Evolutionary conservation across 176 grass and related monocot species (phyloP).

Genomic region (barley (Hordeum vulgare)): DNA sequence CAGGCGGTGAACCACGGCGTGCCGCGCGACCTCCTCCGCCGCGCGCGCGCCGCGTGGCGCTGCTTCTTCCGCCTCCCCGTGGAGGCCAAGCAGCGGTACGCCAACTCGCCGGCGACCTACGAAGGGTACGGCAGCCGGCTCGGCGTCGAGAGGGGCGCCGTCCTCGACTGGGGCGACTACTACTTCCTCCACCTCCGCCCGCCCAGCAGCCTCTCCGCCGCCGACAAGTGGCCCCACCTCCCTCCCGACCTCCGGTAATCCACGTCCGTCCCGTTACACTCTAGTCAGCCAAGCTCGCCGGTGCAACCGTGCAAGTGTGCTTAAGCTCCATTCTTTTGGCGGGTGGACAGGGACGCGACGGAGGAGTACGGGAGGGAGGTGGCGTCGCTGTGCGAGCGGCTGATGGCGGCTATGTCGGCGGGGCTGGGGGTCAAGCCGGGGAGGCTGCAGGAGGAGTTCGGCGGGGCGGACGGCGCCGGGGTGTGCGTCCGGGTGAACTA

Average conservation of each 20-base stretch:
- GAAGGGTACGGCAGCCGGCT: slow-evolving; percentile 90
- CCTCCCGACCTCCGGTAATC: slow-evolving; percentile 50
- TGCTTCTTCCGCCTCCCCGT: slow-evolving; percentile 59
- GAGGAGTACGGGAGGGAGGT: slow-evolving; percentile 60
- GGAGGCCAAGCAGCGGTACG: slow-evolving; percentile 64
- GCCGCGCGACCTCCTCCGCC: slow-evolving; percentile 20
- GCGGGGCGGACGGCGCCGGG: slow-evolving; percentile 28
- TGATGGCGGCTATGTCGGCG: slow-evolving; percentile 46
- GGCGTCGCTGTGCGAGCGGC: slow-evolving; percentile 35
- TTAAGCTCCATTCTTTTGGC: not conserved
- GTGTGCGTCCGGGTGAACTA: slow-evolving; percentile 75
- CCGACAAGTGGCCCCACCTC: slow-evolving; percentile 23
- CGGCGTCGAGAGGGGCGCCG: slow-evolving; percentile 51
- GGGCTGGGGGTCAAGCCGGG: slow-evolving; percentile 23
- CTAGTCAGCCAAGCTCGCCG: not conserved
- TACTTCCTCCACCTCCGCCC: slow-evolving; percentile 82
- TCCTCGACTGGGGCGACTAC: slow-evolving; percentile 93
- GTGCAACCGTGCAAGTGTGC: not conserved
- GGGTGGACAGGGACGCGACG: slow-evolving; percentile 28
- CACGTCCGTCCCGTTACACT: not conserved
- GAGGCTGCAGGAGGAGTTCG: slow-evolving; percentile 52
- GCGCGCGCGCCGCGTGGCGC: slow-evolving; percentile 43
- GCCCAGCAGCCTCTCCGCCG: not conserved
- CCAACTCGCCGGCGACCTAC: slow-evolving; percentile 72
- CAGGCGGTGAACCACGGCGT: slow-evolving; percentile 92